Evolutionary conservation across 2,329 filamentous ascomycete genomes (phyloP).

Genomic region (Fusarium sp.): DNA sequence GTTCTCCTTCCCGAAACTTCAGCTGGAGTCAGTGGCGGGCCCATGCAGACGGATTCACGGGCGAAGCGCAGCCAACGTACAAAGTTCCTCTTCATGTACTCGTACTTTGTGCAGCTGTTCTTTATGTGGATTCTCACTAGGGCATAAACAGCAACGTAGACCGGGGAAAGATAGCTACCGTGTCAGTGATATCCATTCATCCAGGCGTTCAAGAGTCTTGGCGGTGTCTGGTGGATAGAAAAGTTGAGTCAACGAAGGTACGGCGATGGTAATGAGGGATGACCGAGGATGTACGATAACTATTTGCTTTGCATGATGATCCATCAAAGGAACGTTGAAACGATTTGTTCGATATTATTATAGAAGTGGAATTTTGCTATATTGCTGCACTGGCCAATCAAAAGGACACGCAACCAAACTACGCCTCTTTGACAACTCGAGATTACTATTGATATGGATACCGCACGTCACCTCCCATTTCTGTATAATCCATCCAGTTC

Average conservation of each 20-base stretch:
- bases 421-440: not conserved
- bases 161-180: conserved; percentile 3
- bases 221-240: not conserved
- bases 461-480: not conserved
- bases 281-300: conserved; percentile 32
- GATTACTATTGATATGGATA: not conserved
- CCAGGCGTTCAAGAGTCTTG: not conserved
- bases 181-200: not conserved
- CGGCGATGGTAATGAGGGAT: conserved; percentile 26
- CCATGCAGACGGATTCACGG: conserved; percentile 78
- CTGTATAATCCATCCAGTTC: not conserved
- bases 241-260: conserved; percentile 3
- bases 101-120: conserved; percentile 90
- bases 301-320: conserved; percentile 20
- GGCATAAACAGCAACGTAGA: conserved; percentile 46
- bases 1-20: conserved; percentile 89
- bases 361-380: not conserved
- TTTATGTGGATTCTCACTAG: conserved; percentile 86
- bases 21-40: conserved; percentile 70
- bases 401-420: not conserved
- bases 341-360: conserved; percentile 3
- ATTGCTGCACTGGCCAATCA: conserved; percentile 2
- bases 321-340: conserved; percentile 23
- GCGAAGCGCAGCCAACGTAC: conserved; percentile 88
- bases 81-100: conserved; percentile 93